These are phyloP conservation scores for Pelargonium australe DNA, from an alignment of 441 rosid genomes.

Conservation along the genomic window DNA sequence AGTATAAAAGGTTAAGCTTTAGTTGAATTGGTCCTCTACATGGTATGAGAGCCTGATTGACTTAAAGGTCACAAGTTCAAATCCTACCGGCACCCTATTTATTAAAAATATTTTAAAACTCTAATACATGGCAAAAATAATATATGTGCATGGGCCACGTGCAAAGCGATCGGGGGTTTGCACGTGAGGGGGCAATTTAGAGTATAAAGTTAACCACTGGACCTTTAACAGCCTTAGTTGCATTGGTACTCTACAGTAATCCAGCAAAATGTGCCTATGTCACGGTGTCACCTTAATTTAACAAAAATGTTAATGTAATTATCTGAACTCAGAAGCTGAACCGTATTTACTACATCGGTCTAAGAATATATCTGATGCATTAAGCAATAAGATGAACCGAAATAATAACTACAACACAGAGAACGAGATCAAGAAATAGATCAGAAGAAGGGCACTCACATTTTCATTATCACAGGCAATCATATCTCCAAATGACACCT, in stretches of 20 bases:
- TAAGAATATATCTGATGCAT: neutral
- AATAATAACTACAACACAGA: neutral
- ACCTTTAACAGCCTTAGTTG: too few species aligned
- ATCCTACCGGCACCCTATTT: too few species aligned
- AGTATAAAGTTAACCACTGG: too few species aligned
- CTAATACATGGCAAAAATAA: too few species aligned
- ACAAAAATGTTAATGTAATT: neutral
- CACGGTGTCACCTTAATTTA: neutral
- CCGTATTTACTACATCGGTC: neutral
- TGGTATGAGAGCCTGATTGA: too few species aligned
- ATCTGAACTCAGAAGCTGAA: neutral
- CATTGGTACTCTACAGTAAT: neutral
- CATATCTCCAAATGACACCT: slow-evolving; percentile 99
- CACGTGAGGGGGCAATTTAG: too few species aligned
- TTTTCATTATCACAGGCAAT: slow-evolving; percentile 98
- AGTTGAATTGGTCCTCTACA: too few species aligned
- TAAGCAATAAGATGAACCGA: neutral
- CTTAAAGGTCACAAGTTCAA: too few species aligned
- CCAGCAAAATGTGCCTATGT: neutral
- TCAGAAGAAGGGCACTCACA: slow-evolving; percentile 41
- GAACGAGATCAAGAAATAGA: neutral
- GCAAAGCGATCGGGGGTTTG: too few species aligned
- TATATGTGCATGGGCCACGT: too few species aligned
- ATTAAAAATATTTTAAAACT: too few species aligned
- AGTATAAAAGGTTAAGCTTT: too few species aligned